Conservation (phyloP, 169 alveolate genomes). For the Eimeria sp. region DNA sequence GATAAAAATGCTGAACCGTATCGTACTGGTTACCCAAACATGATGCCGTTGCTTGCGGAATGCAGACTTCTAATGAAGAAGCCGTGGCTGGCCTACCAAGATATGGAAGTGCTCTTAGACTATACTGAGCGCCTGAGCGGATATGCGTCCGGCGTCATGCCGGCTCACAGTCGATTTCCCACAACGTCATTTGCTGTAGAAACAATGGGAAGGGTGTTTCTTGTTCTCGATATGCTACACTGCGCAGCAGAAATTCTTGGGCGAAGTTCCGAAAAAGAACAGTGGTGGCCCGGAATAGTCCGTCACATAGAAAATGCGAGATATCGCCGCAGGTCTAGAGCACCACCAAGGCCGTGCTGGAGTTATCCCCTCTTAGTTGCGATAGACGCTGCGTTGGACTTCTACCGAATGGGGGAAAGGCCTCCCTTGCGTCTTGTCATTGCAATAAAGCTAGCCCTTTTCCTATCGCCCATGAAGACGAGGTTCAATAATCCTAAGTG, state of each 20-base stretch:
- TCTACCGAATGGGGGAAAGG: background rate
- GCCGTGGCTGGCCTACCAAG: background rate
- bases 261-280: background rate
- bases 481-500: background rate
- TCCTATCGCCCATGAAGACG: background rate
- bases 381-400: background rate
- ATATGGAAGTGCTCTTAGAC: background rate
- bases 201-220: background rate
- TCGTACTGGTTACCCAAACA: background rate
- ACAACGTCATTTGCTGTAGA: background rate
- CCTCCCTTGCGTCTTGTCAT: background rate
- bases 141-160: background rate
- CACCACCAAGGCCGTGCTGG: background rate
- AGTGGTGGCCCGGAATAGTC: constrained; percentile 11
- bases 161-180: background rate
- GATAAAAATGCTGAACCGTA: background rate
- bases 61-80: background rate
- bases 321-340: too few relatives aligned
- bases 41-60: background rate
- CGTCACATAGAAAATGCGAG: background rate
- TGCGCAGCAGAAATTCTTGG: constrained; percentile 32
- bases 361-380: background rate
- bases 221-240: background rate
- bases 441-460: background rate
- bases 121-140: background rate